Conservation (phyloP, 768 basidiomycete species). For the Pisolithus albus region DNA sequence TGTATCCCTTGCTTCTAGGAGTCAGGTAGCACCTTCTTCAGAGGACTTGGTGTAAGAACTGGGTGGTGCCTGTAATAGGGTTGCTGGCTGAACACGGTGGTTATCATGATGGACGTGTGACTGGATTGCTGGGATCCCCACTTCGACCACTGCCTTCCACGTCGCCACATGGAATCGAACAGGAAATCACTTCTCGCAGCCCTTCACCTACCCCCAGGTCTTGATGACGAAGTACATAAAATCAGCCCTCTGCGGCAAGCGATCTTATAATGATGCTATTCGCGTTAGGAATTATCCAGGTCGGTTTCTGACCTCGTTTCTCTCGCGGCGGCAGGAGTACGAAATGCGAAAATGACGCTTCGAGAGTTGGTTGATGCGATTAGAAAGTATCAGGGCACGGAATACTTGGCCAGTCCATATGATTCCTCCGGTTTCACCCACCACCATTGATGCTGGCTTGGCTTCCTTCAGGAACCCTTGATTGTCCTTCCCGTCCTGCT, state of each 20-base stretch:
- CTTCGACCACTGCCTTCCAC: neutral
- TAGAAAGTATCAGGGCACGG: slow-evolving; percentile 8
- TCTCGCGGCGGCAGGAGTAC: slow-evolving; percentile 6
- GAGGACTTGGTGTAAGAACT: too few species aligned
- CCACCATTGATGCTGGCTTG: neutral
- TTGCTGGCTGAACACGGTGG: too few species aligned
- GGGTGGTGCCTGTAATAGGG: too few species aligned
- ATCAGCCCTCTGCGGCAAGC: neutral
- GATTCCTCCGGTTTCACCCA: neutral
- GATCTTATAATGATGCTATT: neutral
- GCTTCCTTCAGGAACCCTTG: slow-evolving; percentile 32
- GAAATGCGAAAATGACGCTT: slow-evolving; percentile 8
- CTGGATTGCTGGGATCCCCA: too few species aligned
- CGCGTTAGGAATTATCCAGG: slow-evolving; percentile 12
- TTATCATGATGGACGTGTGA: too few species aligned
- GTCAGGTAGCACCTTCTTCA: too few species aligned
- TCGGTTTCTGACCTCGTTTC: slow-evolving; percentile 16
- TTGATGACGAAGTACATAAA: slow-evolving; percentile 18
- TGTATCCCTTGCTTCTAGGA: too few species aligned
- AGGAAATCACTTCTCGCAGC: slow-evolving; percentile 11
- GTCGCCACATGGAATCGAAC: slow-evolving; percentile 4
- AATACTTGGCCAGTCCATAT: slow-evolving; percentile 13
- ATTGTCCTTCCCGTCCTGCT: slow-evolving; percentile 32
- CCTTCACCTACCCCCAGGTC: slow-evolving; percentile 14
- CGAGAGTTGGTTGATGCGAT: slow-evolving; percentile 12